Evolutionary conservation across 768 basidiomycete genomes (phyloP), one percentile per base, ranked within the genome.

Genomic region (Phanerodontia chrysosporium): DNA sequence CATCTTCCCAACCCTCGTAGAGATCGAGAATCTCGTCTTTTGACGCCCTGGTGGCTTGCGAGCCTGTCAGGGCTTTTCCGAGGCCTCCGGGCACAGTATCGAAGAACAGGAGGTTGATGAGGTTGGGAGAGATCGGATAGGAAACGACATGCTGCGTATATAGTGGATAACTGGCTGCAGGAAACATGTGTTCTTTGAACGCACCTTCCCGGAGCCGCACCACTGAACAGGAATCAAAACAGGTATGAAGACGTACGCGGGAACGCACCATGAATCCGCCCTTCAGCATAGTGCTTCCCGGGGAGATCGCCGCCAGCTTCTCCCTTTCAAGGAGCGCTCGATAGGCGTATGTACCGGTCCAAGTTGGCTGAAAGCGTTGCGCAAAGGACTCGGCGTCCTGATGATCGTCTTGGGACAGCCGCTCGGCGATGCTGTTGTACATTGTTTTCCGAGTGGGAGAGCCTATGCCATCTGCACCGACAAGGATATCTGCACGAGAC

Each of bases 1-100:
- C 51, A 2, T 42, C 51, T 22, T 61, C 60, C 56, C 51, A 61
- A 5, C 32, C 57, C 1, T 66, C 59, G 58, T 71, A 76, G 29
- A 55, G 42, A 2, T 63, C 53, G 0, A 71, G 45, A 0, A 80
- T 21, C 21, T 78, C 73, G 1, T 74, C 73, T n/a, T 60, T 66
- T 4, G 51, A 39, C 18, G 51, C 51, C 2, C 21, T 5, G 18
- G 22, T 24, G n/a, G 39, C 35, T 1, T 32, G 7, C n/a, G 51
- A 16, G 21, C 35, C 51, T n/a, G 51, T 12, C 21, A 53, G 51
- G 3, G 51, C 32, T 25, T 22, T n/a, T 5, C 32, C 51, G 12
- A 53, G 51, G 30, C 51, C 51, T 32, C 32, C 51, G 14, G 51
- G 51, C 3, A 39, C 24, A 21, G 51, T 39, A 22, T 53, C 51